Evolutionary conservation across 23 red algal genomes (phyloP), one percentile per base, ranked within the genome.

Genomic region (Rhodosorus marinus): DNA sequence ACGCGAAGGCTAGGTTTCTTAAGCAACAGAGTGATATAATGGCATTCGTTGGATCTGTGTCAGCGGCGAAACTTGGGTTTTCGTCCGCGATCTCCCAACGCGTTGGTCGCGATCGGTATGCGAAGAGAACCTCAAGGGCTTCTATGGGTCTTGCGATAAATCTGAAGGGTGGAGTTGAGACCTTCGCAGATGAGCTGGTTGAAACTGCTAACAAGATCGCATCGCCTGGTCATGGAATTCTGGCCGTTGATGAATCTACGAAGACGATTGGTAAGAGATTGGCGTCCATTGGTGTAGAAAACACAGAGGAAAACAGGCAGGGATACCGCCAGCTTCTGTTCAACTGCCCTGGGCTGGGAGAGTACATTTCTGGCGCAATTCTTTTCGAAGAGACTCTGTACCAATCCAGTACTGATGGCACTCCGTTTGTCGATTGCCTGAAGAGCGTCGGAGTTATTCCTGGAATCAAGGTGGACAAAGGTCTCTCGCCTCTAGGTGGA

Each of bases 391-490:
- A 98, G 50, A 98, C 90, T 5, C 50, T 98, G 26, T 98, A 74
- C 38, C 90, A 98, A 75, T 62, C 35, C 45, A 59, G 65, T 15
- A 47, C 29, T 7, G 77, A 84, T 32, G 77, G 77, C 30, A 82
- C 72, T 54, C 77, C 62, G 20, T 98, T 98, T 80, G 90, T 98
- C 14, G 77, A 98, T 66, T 79, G 69, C 29, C 63, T 98, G 21
- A 73, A 60, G 24, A 62, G 67, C 0, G 82, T 85, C 50, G 90
- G 90, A 6, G 69, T 98, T 30, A 80, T 98, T 46, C 90, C 90
- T 0, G 79, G 90, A 35, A 98, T 98, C 63, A 98, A 98, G 79
- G 90, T 85, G 5, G 90, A 98, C 46, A 98, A 81, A 69, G 78
- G 79, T 5, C 75, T 98, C 8, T 65, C 77, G 14, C 90, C 90